Evolutionary conservation across 2,329 filamentous ascomycete species (phyloP).

Genomic region (Fonsecaea multimorphosa): DNA sequence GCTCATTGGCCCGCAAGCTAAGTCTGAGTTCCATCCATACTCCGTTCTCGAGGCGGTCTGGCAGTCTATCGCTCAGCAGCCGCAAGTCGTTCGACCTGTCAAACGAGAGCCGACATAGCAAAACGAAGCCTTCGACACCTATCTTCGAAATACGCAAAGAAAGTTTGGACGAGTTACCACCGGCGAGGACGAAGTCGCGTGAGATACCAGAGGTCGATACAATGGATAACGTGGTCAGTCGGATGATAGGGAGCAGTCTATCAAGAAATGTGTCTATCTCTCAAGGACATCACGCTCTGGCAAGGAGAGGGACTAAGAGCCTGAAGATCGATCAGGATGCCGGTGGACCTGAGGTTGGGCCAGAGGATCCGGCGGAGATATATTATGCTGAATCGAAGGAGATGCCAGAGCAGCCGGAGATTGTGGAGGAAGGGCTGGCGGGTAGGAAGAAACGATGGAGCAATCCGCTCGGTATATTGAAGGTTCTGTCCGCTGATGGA

Average conservation of each 20-base stretch:
- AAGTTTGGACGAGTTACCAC: conserved; percentile 29
- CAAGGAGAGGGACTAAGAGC: conserved; percentile 15
- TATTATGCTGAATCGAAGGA: conserved; percentile 32
- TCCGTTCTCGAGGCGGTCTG: conserved; percentile 75
- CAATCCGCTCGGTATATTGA: conserved; percentile 40
- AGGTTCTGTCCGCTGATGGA: conserved; percentile 38
- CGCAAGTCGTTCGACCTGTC: conserved; percentile 37
- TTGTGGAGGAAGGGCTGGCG: conserved; percentile 26
- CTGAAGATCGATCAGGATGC: conserved; percentile 18
- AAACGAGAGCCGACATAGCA: conserved; percentile 26
- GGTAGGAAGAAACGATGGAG: conserved; percentile 40
- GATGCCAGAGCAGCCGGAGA: conserved; percentile 23
- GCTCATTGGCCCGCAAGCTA: conserved; percentile 84
- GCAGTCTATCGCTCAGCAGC: conserved; percentile 56
- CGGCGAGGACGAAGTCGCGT: conserved; percentile 26
- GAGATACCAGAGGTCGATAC: conserved; percentile 38
- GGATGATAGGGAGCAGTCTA: conserved; percentile 38
- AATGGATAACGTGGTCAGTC: conserved; percentile 38
- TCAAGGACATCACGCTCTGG: conserved; percentile 8
- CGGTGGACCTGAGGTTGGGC: conserved; percentile 17
- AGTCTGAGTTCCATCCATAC: conserved; percentile 80
- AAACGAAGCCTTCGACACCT: conserved; percentile 29
- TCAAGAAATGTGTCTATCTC: conserved; percentile 24
- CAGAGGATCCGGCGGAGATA: conserved; percentile 36
- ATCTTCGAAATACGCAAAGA: conserved; percentile 37